These are phyloP conservation scores for Eimeria acervulina DNA, from an alignment of 169 alveolate species.

Conservation along the genomic window DNA sequence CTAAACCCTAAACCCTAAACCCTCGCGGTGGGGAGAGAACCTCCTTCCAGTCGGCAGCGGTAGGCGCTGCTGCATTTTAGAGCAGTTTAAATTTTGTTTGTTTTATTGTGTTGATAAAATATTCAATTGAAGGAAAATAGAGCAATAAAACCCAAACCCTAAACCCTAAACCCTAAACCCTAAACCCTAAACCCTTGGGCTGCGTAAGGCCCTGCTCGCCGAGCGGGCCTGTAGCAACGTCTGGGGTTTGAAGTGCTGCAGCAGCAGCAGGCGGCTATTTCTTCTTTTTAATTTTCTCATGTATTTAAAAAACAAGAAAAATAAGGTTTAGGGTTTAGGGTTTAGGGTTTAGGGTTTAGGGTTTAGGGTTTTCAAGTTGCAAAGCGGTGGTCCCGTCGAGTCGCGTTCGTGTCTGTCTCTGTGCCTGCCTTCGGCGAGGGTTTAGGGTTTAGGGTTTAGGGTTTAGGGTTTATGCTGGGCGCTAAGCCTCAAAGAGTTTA, in stretches of 20 bases:
- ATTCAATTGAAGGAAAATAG: not conserved
- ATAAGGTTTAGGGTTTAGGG: conserved; percentile 44
- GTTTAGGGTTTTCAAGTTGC: not conserved
- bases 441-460: conserved; percentile 36
- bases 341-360: conserved; percentile 36
- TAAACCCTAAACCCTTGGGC: conserved; percentile 3
- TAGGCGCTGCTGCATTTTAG: not conserved
- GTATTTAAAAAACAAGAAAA: conserved; percentile 42
- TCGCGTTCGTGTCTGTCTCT: not conserved
- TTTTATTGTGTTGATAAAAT: not conserved
- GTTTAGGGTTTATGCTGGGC: not conserved
- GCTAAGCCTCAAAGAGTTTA: not conserved
- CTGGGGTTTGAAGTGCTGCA: not conserved
- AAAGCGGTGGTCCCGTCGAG: not conserved
- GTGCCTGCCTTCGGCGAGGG: not conserved
- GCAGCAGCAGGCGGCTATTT: not conserved
- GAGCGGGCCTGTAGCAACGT: not conserved
- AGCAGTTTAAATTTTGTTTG: not conserved
- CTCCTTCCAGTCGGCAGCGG: not conserved
- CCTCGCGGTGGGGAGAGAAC: not conserved
- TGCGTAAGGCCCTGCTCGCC: not conserved
- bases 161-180: conserved; percentile 36
- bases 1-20: not conserved
- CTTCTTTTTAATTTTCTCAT: not conserved
- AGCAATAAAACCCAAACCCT: not conserved